Base-by-base conservation (phyloP, 140 eudicot species). In the Flaveria floridana region DNA sequence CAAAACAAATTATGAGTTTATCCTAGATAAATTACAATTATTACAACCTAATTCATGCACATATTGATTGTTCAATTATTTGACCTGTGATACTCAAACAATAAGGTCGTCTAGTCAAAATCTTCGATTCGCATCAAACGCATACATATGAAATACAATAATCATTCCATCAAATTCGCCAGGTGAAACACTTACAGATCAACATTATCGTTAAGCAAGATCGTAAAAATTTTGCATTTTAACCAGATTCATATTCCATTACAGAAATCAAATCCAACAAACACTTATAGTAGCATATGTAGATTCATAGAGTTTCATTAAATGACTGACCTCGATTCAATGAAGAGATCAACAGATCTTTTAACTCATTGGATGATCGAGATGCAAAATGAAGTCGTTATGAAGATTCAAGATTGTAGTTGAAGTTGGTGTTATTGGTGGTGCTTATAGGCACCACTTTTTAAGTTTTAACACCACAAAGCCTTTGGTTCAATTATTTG, bases 301-400 rank as follows among this genome's bases (percentile, higher is more conserved):
- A 26, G 52, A 62, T 63, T 64, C 44, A 65, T 64, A 20, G 23
- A 75, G 65, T 30, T 73, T 58, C 20, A 30, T 30, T 30, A 4
- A 30, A 2, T 20, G 47, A 76, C 75, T 76, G 59, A 76, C 75
- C 74, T 67, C 53, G 46, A 66, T 53, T 19, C 52, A 76, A 76
- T 11, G 68, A n/a, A 21, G 57, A 67, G 61, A 76, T 67, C 58
- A 67, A 61, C 56, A 41, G 75, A 68, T 37, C 50, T 58, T 58
- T 68, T 65, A 52, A 30, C 73, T 65, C 65, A 15, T 53, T 39
- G 71, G 67, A 37, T 8, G 25, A 53, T 53, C 37, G 68, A 66
- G 19, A 53, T 23, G 67, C 56, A 53, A 41, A 44, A 51, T 34
- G 56, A 53, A 25, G 66, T 56, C 37, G 56, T 37, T 51, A 19